Conservation (phyloP, 495 filamentous ascomycete genomes). For the Choiromyces venosus region DNA sequence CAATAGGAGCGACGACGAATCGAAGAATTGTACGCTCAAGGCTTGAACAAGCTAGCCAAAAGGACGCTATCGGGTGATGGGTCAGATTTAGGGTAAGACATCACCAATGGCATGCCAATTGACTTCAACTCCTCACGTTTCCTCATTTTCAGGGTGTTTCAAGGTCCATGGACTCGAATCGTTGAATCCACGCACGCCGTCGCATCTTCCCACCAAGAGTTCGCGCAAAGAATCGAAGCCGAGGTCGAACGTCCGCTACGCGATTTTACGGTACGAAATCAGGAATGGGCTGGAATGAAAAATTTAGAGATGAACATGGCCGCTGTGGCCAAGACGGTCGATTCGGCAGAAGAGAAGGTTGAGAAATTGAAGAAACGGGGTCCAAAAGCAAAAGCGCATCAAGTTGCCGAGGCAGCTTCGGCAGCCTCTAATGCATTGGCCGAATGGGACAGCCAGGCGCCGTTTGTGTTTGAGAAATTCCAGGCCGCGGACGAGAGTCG, state of each 20-base stretch:
- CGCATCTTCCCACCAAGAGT: conserved; percentile 74
- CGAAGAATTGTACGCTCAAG: conserved; percentile 84
- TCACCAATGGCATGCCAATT: conserved; percentile 17
- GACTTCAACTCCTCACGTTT: conserved; percentile 20
- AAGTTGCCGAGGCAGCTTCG: conserved; percentile 67
- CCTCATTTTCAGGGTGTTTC: conserved; percentile 65
- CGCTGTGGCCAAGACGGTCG: conserved; percentile 75
- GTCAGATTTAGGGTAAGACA: conserved; percentile 74
- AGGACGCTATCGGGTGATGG: conserved; percentile 64
- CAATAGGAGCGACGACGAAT: conserved; percentile 81
- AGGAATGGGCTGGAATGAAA: conserved; percentile 77
- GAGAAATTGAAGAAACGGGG: conserved; percentile 81
- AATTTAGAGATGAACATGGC: conserved; percentile 75
- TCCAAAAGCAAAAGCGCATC: conserved; percentile 69
- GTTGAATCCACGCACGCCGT: conserved; percentile 70
- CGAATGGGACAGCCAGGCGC: conserved; percentile 94
- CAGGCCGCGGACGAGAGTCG: conserved; percentile 86
- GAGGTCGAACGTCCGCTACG: conserved; percentile 86
- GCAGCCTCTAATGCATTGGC: conserved; percentile 69
- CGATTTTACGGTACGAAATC: conserved; percentile 61
- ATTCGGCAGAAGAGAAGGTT: conserved; percentile 74
- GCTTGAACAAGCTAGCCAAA: conserved; percentile 70
- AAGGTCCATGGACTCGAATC: conserved; percentile 87
- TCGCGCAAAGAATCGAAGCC: conserved; percentile 78
- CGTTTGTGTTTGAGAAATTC: conserved; percentile 90